phyloP scores from a whole-genome alignment of 495 filamentous ascomycete genomes.

The Neurospora intermedia region DNA sequence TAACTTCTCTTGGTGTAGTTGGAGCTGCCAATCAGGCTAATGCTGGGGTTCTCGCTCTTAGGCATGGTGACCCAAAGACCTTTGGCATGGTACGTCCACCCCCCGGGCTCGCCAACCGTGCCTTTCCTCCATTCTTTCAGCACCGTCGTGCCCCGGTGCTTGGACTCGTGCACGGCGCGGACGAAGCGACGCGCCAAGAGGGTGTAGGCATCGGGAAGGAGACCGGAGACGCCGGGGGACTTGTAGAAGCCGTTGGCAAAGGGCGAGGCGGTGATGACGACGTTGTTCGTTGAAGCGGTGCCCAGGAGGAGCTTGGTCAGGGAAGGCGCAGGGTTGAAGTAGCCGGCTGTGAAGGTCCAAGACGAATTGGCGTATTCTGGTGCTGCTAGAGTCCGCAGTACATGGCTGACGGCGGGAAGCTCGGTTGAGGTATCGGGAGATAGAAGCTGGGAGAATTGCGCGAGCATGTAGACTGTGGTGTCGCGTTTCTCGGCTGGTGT shows the following conservation, averaged over 20 bases:
- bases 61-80: conserved; percentile 85
- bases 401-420: conserved; percentile 61
- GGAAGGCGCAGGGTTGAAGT: conserved; percentile 88
- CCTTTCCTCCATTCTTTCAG: conserved; percentile 85
- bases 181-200: conserved; percentile 77
- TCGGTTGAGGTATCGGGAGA: conserved; percentile 77
- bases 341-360: conserved; percentile 96
- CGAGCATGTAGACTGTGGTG: conserved; percentile 74
- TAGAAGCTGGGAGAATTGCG: conserved; percentile 77
- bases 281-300: conserved; percentile 55
- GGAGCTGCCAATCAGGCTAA: conserved; percentile 78
- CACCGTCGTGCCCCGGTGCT: conserved; percentile 49
- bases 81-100: conserved; percentile 98
- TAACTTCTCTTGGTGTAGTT: conserved; percentile 97
- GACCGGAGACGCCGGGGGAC: conserved; percentile 75
- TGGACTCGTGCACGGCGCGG: conserved; percentile 48
- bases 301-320: conserved; percentile 68
- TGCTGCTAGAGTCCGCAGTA: conserved; percentile 55
- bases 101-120: conserved; percentile 63
- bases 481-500: conserved; percentile 25
- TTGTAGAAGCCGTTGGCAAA: conserved; percentile 94
- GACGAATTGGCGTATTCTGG: conserved; percentile 52
- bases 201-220: conserved; percentile 87
- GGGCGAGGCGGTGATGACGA: conserved; percentile 87
- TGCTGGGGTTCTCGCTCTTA: conserved; percentile 46